Base-by-base conservation (phyloP, 257 asterid species). In the Solanum gandarillasii region DNA sequence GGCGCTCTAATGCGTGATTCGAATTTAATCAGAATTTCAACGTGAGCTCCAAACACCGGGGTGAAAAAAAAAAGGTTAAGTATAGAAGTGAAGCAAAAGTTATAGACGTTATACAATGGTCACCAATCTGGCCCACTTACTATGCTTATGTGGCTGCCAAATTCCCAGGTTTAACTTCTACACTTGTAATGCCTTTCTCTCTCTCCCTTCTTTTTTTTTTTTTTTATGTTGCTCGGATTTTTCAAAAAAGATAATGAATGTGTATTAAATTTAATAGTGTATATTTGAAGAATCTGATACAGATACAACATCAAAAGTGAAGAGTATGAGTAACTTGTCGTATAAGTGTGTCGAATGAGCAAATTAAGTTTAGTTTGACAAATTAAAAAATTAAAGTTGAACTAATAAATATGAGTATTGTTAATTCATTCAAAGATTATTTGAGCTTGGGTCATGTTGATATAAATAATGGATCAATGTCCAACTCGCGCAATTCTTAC, bases 71-170 rank as follows among this genome's bases (percentile, higher is more conserved):
- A 48, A 16, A 16, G 21, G 21, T 16, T 2, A 48, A 48, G 88
- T 88, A 86, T 29, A 87, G 86, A 83, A 90, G 91, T 88, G 83
- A 92, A 88, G 92, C 92, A 86, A 91, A 87, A 88, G 90, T 71
- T 11, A 88, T 9, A 81, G 58, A 83, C 89, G 85, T 68, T 75
- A 86, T 85, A 87, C 87, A 75, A 34, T 84, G 75, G 87, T 89
- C 89, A 72, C 31, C 21, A 9, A 58, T 82, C 88, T 46, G 74
- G 87, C 91, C 83, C 87, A 41, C 39, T 48, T 48, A 52, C 32
- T 31, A 85, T 85, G 67, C 90, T 62, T 89, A 87, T 72, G 36
- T 88, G 92, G 89, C 89, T 82, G 48, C 75, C 29, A 27, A 21
- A 29, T 78, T 34, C 12, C 48, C 52, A 65, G 39, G 79, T 86